Percentiles rank a stretch among this genome's conserved stretches.
Conservation (phyloP, 257 asterid species). For the Handroanthus guayacan region DNA sequence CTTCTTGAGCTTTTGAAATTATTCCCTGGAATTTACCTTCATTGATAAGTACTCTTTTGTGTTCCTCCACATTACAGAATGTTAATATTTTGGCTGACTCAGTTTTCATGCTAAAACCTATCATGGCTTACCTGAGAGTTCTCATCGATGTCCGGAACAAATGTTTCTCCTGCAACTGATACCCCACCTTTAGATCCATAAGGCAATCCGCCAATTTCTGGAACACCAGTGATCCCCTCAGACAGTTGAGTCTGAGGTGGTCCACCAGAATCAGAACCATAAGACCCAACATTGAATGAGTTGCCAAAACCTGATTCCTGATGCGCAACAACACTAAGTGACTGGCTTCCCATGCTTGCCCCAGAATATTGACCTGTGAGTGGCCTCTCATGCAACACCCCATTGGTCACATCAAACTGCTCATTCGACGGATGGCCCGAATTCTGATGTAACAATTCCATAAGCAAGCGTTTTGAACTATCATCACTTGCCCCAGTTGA, state of each 20-base stretch:
- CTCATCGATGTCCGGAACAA: constrained; percentile 48
- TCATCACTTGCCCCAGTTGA: constrained; percentile 88
- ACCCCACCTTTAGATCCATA: constrained; percentile 61
- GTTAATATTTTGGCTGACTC: constrained; percentile 9
- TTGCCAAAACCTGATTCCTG: constrained; percentile 56
- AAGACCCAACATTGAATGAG: constrained; percentile 60
- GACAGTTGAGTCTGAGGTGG: constrained; percentile 52
- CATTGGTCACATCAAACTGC: constrained; percentile 56
- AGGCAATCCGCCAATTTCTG: constrained; percentile 59
- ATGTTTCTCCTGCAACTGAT: constrained; percentile 47
- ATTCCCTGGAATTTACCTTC: constrained; percentile 58
- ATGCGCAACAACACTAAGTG: constrained; percentile 54
- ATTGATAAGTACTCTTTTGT: constrained; percentile 39
- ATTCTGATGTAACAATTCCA: constrained; percentile 91
- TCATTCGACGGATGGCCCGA: constrained; percentile 61
- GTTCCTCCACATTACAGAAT: constrained; percentile 30
- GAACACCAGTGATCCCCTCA: constrained; percentile 45
- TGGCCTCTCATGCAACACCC: constrained; percentile 57
- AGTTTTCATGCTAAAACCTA: constrained; percentile 22
- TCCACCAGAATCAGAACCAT: constrained; percentile 67
- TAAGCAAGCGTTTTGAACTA: constrained; percentile 87
- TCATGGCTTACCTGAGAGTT: constrained; percentile 58
- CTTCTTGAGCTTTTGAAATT: constrained; percentile 55
- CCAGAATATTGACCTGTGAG: constrained; percentile 58
- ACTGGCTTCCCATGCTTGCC: constrained; percentile 52